Evolutionary conservation across 306 rosid species (phyloP).

Genomic region (Pyrus betulifolia): DNA sequence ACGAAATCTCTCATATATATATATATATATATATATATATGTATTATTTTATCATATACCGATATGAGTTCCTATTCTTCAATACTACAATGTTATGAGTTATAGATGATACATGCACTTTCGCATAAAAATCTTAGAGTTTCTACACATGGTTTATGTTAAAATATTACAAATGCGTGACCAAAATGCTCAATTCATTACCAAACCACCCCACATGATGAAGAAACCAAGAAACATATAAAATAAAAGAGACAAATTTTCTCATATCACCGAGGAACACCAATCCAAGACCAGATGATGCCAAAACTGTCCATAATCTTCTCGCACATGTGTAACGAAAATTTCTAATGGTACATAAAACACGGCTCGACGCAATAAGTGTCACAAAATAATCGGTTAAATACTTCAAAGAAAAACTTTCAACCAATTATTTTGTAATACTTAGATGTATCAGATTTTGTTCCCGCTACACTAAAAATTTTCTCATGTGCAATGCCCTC

Average conservation of each 20-base stretch:
- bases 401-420: rapidly evolving
- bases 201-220: background rate
- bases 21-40: too few species aligned
- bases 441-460: too few species aligned
- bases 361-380: rapidly evolving
- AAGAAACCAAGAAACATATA: too few species aligned
- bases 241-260: background rate
- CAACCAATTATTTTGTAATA: too few species aligned
- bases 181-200: background rate
- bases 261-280: background rate
- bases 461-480: too few species aligned
- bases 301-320: too few species aligned
- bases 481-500: background rate
- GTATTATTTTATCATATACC: too few species aligned
- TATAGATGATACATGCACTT: background rate
- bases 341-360: too few species aligned
- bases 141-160: background rate
- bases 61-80: too few species aligned
- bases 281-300: too few species aligned
- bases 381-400: rapidly evolving
- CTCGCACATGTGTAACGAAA: slow-evolving; percentile 17
- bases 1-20: too few species aligned
- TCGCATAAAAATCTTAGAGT: background rate
- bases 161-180: background rate
- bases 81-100: background rate